phyloP scores from a whole-genome alignment of 306 rosid genomes.

The Castanea crenata region DNA sequence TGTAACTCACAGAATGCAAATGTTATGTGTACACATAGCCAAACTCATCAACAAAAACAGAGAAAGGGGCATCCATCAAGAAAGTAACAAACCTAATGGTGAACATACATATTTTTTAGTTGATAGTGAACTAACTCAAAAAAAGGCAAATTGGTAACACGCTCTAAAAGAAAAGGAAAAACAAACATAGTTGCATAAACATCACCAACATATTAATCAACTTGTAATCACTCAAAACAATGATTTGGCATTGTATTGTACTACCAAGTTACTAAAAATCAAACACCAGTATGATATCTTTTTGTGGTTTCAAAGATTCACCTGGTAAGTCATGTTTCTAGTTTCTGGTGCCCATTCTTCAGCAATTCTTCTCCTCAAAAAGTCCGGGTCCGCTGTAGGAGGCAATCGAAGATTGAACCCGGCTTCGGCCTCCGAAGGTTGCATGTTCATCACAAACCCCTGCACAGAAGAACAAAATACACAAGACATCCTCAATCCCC shows the following conservation, averaged over 20 bases:
- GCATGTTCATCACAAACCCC: slow-evolving; percentile 94
- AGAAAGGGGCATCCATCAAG: background rate
- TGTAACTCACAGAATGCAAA: slow-evolving; percentile 2
- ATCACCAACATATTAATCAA: background rate
- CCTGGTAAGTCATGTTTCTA: slow-evolving; percentile 79
- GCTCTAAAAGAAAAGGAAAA: background rate
- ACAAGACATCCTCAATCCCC: background rate
- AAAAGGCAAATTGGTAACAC: background rate
- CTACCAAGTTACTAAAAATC: background rate
- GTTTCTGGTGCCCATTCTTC: slow-evolving; percentile 82
- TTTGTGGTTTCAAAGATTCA: slow-evolving; percentile 14
- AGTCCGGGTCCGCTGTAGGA: slow-evolving; percentile 62
- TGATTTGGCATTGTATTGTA: background rate
- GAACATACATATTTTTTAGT: background rate
- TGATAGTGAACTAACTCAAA: background rate
- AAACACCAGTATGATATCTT: background rate
- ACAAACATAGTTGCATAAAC: background rate
- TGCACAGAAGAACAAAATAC: slow-evolving; percentile 23
- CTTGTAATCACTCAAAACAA: background rate
- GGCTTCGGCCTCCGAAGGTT: slow-evolving; percentile 91
- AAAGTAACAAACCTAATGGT: background rate
- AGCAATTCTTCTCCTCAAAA: slow-evolving; percentile 57
- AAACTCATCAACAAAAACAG: background rate
- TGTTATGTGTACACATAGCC: background rate
- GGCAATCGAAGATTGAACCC: slow-evolving; percentile 80